Base-by-base conservation (phyloP, 345 rosid genomes). In the Linum lewisii region DNA sequence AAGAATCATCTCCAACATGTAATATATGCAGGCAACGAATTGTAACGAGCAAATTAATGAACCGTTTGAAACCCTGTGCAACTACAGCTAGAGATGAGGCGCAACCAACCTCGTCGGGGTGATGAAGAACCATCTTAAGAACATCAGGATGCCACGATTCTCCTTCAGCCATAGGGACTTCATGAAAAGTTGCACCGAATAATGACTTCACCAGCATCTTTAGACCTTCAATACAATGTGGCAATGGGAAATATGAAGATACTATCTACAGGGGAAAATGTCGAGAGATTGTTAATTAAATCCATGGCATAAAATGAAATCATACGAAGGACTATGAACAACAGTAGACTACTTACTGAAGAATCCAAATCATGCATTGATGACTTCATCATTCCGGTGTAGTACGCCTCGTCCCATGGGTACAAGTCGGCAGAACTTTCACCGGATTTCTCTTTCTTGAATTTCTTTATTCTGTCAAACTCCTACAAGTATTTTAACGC, bases 141-240 rank as follows among this genome's bases (percentile, higher is more conserved):
- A 92, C 95, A 56, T 83, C 81, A 22, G 97, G 87, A 70, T 92
- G 94, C 98, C 98, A 92, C 7, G 97, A 84, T 84, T 92, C 98
- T 38, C 98, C 97, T 16, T 82, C 94, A 53, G 84, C 81, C 73
- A 86, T 66, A 34, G 94, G 75, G 58, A 85, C 65, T 36, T 69
- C 73, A 32, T 67, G 77, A 68, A 83, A 85, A 38, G 84, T 77
- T 61, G 86, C 89, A 73, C 95, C 97, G 72, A 92, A 92, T 63
- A 92, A 77, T 62, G 95, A 83, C 62, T 81, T 72, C 66, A 82
- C 93, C 57, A 92, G 77, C 56, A 84, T 61, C 73, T 86, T 86
- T 63, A 92, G 73, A 56, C 98, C 98, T 72, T 86, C 90, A 45
- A 92, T 73, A 72, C 98, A 92, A 60, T 76, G 86, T 2, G 79